Evolutionary conservation across 169 alveolate genomes (phyloP), one percentile per base, ranked within the genome.

Genomic region (Eimeria necatrix): DNA sequence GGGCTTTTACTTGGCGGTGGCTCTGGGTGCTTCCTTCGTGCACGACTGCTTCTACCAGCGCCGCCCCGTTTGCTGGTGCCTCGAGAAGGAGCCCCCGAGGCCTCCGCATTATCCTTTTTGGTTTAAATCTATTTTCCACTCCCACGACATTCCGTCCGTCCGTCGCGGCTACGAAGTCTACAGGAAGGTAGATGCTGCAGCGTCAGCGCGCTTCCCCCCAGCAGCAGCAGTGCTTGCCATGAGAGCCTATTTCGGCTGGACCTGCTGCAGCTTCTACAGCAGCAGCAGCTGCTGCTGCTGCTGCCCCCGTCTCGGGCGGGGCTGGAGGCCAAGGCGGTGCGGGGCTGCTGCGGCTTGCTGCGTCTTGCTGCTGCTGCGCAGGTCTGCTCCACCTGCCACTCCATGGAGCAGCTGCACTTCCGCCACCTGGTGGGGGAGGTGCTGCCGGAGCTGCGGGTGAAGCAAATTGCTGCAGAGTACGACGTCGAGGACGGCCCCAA

Each of bases 401-500:
- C 98, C 51, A 97, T 97, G 97, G 97, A 97, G 92, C 97, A 96
- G 94, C 81, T 97, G 78, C 97, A 97, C 78, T 97, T 97, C 93
- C 98, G 98, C 48, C 97, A 96, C 95, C 95, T 97, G 93, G 98
- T 97, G 26, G 96, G 97, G 64, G 98, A 97, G 83, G 98, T 97
- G 59, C 97, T 97, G 94, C 98, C 98, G 20, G 98, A 97, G 93
- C 92, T 96, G 80, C 85, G 98, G 49, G 98, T 97, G 80, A 97
- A 97, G 96, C 97, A 97, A 91, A 97, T 97, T 32, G 98, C 98
- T 10, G 98, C 98, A 51, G 97, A 97, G 48, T 97, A 97, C 76
- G 98, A 97, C 88, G 96, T 97, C n/a, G 97, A 93, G 52, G 98
- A 97, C 92, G 98, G 98, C 26, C 98, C 98, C 26, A 97, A 97